phyloP scores from a whole-genome alignment of 371 early-diverging fungal genomes.

The Haplosporangium sp. region DNA sequence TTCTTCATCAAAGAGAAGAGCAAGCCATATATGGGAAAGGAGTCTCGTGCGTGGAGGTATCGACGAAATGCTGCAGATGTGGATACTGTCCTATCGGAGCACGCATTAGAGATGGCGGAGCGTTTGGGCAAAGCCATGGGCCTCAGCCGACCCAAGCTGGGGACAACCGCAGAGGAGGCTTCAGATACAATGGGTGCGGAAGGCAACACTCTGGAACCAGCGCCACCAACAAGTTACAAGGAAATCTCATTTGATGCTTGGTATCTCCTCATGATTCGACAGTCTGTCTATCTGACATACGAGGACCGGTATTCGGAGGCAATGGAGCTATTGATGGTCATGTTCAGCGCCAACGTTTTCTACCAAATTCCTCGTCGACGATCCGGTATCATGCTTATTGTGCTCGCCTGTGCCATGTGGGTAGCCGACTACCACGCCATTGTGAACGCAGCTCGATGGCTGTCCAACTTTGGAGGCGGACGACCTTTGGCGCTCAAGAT shows the following conservation, averaged over 20 bases:
- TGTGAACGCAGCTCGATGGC: constrained; percentile 33
- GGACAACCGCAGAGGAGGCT: background rate
- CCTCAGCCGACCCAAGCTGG: constrained; percentile 1
- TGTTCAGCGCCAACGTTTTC: constrained; percentile 75
- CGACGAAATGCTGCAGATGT: constrained; percentile 19
- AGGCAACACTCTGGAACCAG: background rate
- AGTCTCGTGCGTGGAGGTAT: constrained; percentile 40
- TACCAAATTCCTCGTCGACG: constrained; percentile 64
- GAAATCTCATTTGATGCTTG: constrained; percentile 71
- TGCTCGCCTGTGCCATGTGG: constrained; percentile 57
- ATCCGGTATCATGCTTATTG: constrained; percentile 64
- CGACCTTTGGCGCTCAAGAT: constrained; percentile 40
- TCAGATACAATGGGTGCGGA: too few relatives aligned
- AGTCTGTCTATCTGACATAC: constrained; percentile 67
- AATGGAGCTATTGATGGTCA: constrained; percentile 66
- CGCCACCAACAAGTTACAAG: constrained; percentile 46
- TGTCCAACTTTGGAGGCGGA: constrained; percentile 34
- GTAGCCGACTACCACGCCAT: constrained; percentile 29
- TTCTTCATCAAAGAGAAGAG: constrained; percentile 66
- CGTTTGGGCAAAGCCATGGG: constrained; percentile 45
- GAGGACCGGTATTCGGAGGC: constrained; percentile 72
- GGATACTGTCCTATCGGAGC: constrained; percentile 40
- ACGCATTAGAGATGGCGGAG: constrained; percentile 38
- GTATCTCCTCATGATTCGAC: constrained; percentile 74
- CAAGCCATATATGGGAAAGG: constrained; percentile 42